Conservation (phyloP, 768 basidiomycete genomes). For the Lactarius sanguifluus region DNA sequence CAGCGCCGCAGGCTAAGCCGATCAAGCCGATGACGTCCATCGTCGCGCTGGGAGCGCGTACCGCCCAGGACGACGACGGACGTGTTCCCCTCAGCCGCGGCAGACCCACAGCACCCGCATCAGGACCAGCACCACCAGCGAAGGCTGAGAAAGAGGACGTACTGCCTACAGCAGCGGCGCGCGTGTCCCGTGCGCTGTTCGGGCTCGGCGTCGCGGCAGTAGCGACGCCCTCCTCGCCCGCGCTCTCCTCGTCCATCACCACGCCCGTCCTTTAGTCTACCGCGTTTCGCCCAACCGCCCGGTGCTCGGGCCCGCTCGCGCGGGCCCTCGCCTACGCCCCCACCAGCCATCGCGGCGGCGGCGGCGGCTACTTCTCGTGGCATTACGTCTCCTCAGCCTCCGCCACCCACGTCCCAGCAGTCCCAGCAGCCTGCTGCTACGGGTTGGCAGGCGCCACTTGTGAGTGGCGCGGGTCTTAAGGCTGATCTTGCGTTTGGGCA, state of each 20-base stretch:
- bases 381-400: conserved; percentile 30
- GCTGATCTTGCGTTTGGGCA: conserved; percentile 72
- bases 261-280: conserved; percentile 71
- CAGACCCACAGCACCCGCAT: no score
- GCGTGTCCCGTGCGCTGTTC: conserved; percentile 11
- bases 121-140: no score
- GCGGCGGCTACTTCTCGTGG: conserved; percentile 31
- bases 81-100: neutral
- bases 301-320: conserved; percentile 30
- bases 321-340: conserved; percentile 20
- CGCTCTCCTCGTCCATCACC: conserved; percentile 68
- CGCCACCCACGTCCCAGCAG: neutral
- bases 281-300: conserved; percentile 62
- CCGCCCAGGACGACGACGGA: neutral
- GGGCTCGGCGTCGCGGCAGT: conserved; percentile 27
- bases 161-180: neutral
- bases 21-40: conserved; percentile 2
- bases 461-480: conserved; percentile 20
- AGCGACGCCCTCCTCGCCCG: conserved; percentile 27
- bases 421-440: conserved; percentile 5
- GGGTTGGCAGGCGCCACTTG: conserved; percentile 15
- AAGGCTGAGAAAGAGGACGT: conserved; percentile 5
- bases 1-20: no score
- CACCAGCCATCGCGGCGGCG: conserved; percentile 34
- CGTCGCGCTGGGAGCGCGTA: neutral